phyloP scores from a whole-genome alignment of 768 basidiomycete genomes.

The Russula olivacea region DNA sequence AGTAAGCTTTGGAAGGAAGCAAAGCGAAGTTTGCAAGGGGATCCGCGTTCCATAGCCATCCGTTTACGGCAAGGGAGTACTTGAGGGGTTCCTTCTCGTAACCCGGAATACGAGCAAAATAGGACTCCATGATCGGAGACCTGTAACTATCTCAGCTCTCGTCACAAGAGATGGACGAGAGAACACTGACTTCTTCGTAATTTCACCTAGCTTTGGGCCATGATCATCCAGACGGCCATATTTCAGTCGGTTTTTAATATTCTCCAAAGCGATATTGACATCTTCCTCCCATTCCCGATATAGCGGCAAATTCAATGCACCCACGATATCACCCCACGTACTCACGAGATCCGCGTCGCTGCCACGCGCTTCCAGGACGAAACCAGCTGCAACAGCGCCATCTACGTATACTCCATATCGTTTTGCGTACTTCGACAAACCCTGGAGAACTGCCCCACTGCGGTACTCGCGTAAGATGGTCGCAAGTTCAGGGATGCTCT shows the following conservation, averaged over 20 bases:
- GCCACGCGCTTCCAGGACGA: slow-evolving; percentile 62
- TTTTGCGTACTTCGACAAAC: slow-evolving; percentile 53
- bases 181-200: slow-evolving; percentile 58
- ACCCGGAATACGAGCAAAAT: slow-evolving; percentile 80
- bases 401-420: slow-evolving; percentile 66
- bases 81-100: slow-evolving; percentile 42
- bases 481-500: slow-evolving; percentile 60
- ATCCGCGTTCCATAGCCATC: slow-evolving; percentile 98
- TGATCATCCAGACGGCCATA: slow-evolving; percentile 77
- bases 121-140: slow-evolving; percentile 78
- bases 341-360: slow-evolving; percentile 38
- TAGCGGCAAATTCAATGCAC: slow-evolving; percentile 81
- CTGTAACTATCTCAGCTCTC: slow-evolving; percentile 36
- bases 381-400: slow-evolving; percentile 59
- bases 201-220: slow-evolving; percentile 80
- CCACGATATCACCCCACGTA: slow-evolving; percentile 72
- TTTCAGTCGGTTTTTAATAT: slow-evolving; percentile 67
- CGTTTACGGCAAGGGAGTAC: slow-evolving; percentile 92
- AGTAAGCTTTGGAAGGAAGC: slow-evolving; percentile 86
- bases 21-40: slow-evolving; percentile 93
- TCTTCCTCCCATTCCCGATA: slow-evolving; percentile 88
- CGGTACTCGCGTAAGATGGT: slow-evolving; percentile 49
- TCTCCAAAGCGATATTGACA: slow-evolving; percentile 61
- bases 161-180: slow-evolving; percentile 3
- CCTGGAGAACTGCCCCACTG: slow-evolving; percentile 40